Evolutionary conservation across 1,284 basidiomycete species (phyloP).

Genomic region (Cutaneotrichosporon arboriforme): DNA sequence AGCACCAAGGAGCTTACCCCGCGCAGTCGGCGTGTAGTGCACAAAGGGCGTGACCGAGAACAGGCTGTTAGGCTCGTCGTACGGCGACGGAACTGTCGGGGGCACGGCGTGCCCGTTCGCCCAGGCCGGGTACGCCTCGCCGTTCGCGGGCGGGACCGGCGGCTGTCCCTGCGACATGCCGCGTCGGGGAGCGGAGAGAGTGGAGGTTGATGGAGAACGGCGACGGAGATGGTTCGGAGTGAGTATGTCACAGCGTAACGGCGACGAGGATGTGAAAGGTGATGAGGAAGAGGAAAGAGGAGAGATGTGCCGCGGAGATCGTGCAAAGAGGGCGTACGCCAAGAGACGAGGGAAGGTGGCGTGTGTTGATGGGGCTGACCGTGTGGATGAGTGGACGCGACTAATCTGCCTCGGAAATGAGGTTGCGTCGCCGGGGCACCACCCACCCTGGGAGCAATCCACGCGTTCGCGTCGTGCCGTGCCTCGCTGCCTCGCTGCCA

Average conservation of each 20-base stretch:
- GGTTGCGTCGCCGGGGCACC: neutral
- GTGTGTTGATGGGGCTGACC: neutral
- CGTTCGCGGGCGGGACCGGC: neutral
- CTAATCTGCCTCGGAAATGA: no score
- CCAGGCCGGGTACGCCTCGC: neutral
- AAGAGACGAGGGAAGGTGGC: neutral
- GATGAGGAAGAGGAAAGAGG: neutral
- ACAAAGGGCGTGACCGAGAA: conserved; percentile 44
- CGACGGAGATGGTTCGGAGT: neutral
- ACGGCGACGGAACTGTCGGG: conserved; percentile 6
- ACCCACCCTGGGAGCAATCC: no score
- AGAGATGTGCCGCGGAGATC: no score
- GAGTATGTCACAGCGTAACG: no score
- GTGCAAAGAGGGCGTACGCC: no score
- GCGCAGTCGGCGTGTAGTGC: conserved; percentile 42
- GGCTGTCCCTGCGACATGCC: conserved; percentile 1
- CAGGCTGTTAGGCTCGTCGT: conserved; percentile 34
- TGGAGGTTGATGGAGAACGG: neutral
- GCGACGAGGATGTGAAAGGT: no score
- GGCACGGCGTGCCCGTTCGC: neutral
- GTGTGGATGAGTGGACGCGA: neutral
- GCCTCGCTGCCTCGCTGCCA: neutral
- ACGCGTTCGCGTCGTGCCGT: neutral
- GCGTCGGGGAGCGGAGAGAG: neutral
- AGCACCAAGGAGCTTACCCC: conserved; percentile 31